A percentile compares a stretch with the other conserved stretches of the same genome.
These are phyloP conservation scores for Trichoderma polysporum DNA, from an alignment of 2,329 filamentous ascomycete genomes.

Conservation along the genomic window DNA sequence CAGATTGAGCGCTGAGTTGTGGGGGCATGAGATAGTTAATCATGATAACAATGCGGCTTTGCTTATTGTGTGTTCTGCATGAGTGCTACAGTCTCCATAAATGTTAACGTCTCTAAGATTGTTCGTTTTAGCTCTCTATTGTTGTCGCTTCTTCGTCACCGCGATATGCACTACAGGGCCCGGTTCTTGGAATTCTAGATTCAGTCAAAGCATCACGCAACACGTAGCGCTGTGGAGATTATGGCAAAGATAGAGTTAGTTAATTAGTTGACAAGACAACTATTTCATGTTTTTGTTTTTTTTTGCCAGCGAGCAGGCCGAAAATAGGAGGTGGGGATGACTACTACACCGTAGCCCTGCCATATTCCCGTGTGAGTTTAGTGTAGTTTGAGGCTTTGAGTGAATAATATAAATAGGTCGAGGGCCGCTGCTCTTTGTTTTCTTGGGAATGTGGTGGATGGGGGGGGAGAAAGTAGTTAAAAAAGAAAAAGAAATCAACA, in stretches of 20 bases:
- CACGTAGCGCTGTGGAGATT: not conserved
- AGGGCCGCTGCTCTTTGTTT: not conserved
- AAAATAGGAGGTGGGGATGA: not conserved
- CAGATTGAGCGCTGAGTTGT: conserved; percentile 6
- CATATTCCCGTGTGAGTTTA: not conserved
- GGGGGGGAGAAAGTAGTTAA: not conserved
- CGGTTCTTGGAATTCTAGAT: not conserved
- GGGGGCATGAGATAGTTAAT: not conserved
- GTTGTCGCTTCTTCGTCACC: too few relatives aligned
- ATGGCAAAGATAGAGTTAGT: not conserved
- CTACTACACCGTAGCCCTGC: not conserved
- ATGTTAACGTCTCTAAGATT: not conserved
- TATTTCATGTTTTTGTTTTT: too few relatives aligned
- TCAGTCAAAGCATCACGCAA: not conserved
- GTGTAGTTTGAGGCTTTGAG: not conserved
- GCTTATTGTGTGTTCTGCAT: not conserved
- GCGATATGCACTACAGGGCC: not conserved
- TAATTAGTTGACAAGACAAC: not conserved
- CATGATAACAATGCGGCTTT: not conserved
- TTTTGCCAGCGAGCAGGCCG: too few relatives aligned
- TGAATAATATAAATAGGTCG: not conserved
- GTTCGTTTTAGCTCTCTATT: too few relatives aligned
- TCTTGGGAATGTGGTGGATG: not conserved
- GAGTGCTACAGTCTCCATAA: not conserved
- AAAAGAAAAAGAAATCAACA: too few relatives aligned